Percentiles rank a stretch among this genome's conserved stretches.
Conservation (phyloP, 2,329 filamentous ascomycete species). For the Pseudovirgaria hyperparasitica region DNA sequence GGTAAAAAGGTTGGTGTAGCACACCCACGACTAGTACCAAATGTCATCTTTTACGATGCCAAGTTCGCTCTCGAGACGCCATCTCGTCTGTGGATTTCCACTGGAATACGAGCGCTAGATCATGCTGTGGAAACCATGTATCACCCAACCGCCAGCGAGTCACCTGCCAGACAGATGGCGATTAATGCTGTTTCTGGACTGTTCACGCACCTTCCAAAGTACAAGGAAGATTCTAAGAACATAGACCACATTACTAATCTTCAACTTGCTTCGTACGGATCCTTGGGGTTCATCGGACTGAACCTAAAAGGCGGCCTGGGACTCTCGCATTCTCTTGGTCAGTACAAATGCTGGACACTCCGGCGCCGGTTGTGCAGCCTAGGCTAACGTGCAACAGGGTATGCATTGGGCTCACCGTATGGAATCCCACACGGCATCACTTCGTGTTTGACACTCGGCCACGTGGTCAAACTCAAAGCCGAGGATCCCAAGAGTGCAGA, state of each 20-base stretch:
- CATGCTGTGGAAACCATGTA: conserved; percentile 43
- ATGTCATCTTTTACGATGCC: conserved; percentile 41
- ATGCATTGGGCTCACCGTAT: conserved; percentile 43
- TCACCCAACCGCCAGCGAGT: conserved; percentile 38
- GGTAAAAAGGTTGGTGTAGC: conserved; percentile 38
- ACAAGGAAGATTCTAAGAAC: conserved; percentile 32
- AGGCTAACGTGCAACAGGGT: too few species aligned
- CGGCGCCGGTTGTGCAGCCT: too few species aligned
- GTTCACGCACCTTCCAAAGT: conserved; percentile 35
- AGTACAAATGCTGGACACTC: too few species aligned
- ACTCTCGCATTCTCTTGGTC: conserved; percentile 32
- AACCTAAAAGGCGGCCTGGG: conserved; percentile 40
- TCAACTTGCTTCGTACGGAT: conserved; percentile 40
- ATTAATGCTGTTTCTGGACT: conserved; percentile 33
- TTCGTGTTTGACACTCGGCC: conserved; percentile 40
- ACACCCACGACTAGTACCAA: conserved; percentile 29
- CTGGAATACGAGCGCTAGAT: conserved; percentile 41
- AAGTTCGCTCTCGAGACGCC: conserved; percentile 40
- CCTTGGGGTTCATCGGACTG: conserved; percentile 36
- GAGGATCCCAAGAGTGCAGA: conserved; percentile 29
- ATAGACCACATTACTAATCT: conserved; percentile 37
- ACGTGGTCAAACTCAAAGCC: conserved; percentile 42
- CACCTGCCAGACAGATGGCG: conserved; percentile 34
- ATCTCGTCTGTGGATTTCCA: conserved; percentile 35
- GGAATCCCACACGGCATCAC: conserved; percentile 45